Base-by-base conservation (phyloP, 768 basidiomycete genomes). In the Amanita fuliginea region DNA sequence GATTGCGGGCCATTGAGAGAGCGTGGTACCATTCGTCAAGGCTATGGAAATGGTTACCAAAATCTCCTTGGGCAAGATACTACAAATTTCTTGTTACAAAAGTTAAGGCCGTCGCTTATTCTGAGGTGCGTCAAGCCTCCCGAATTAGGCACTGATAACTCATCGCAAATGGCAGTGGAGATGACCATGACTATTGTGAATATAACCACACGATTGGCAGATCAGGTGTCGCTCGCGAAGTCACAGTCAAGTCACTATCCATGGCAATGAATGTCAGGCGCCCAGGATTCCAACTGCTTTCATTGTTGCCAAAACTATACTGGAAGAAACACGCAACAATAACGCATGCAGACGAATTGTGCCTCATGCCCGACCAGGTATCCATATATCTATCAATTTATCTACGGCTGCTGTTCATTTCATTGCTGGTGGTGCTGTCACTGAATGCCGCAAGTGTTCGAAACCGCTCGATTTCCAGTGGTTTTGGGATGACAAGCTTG, bases 111-210 rank as follows among this genome's bases (percentile, higher is more conserved):
- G 5, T 68, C 72, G 1, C 63, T 86, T 10, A 70, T 94, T 30
- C 84, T 91, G 64, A 92, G 86, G 86, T 86, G 56, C 51, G 69
- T 55, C 13, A 49, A 24, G 28, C 42, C 51, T 42, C 18, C 13
- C 9, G 50, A 2, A 24, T 2, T 21, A 47, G 22, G 18, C 41
- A 42, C 44, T 32, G 30, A 14, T 35, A 21, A 26, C 45, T 28
- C 22, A 56, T 55, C 46, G 26, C 34, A 49, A 33, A 51, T 11
- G 11, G 33, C 52, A 91, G 88, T 56, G 95, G 90, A 4, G 92
- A 97, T 63, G 93, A 97, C 59, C 93, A 96, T 61, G 95, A 97
- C 58, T 91, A 94, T 55, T 98, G 95, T 64, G 88, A 88, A 67
- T 79, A 81, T 59, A 69, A 46, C 10, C 70, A 60, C 79, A 83